Conservation (phyloP, 2,329 filamentous ascomycete species). For the Dryadomyces quercus-mongolicae region DNA sequence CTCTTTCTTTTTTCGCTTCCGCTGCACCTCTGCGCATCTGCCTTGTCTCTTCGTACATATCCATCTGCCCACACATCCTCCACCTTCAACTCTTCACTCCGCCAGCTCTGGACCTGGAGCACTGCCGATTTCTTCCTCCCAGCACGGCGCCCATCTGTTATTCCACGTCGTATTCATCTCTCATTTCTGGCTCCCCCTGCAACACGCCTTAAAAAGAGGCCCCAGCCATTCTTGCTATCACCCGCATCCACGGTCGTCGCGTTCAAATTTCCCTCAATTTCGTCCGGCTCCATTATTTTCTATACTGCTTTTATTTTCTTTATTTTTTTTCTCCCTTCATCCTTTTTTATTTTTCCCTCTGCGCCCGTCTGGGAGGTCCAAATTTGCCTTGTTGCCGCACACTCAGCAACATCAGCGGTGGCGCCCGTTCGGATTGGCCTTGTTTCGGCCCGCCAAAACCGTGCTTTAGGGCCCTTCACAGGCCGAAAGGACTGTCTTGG, state of each 20-base stretch:
- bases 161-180: constrained; percentile 1
- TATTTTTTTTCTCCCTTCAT: neutral
- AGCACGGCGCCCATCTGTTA: neutral
- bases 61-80: neutral
- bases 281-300: constrained; percentile 1
- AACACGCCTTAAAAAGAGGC: neutral
- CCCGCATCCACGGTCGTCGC: constrained; percentile 1
- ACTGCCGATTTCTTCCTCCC: neutral
- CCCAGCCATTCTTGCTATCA: constrained; percentile 1
- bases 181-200: constrained; percentile 1
- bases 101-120: no score
- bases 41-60: no score
- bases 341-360: neutral
- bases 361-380: neutral
- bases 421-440: constrained; percentile 2
- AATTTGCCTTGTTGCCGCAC: neutral
- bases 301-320: neutral
- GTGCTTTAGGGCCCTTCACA: constrained; percentile 6
- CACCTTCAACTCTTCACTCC: neutral
- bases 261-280: constrained; percentile 4
- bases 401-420: neutral
- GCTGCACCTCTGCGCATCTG: neutral
- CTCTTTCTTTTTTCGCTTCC: neutral
- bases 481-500: neutral
- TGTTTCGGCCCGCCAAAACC: constrained; percentile 9